Base-by-base conservation (phyloP, 2,329 filamentous ascomycete genomes). In the Colletotrichum aenigma region DNA sequence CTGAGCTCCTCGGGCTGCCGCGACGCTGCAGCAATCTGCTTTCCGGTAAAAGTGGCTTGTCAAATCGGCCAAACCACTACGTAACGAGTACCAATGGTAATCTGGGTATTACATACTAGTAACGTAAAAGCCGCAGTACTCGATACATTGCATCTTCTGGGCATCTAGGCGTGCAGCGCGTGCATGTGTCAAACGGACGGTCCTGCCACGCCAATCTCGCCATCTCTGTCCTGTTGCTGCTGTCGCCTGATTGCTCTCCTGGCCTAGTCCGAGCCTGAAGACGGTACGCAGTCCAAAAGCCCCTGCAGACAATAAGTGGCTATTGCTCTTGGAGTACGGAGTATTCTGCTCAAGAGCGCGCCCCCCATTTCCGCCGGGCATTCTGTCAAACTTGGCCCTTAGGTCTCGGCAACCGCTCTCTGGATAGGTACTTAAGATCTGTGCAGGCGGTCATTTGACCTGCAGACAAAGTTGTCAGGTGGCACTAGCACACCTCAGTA, bases 81-180 rank as follows among this genome's bases (percentile, higher is more conserved):
- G 71, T 74, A 71, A 32, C 66, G 26, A 71, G 60, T 74, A 74
- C 71, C 60, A 36, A 71, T 60, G 13, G 15, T 7, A 26, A 26
- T 15, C 9, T 15, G 16, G 16, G n/a, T 21, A 66, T 71, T 66
- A 74, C 71, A 74, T 71, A 66, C 24, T 60, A 16, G 28, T 18
- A 58, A 66, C 34, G 67, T 66, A 71, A 52, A 18, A 12, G 28
- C 24, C 15, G 15, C 30, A 16, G 71, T 74, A 71, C 67, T 34
- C 13, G 26, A 18, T 71, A 74, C 71, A 65, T 74, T 21, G 16
- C 30, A 15, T 48, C 15, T 26, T 70, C 43, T 56, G 43, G 65
- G 48, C 43, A 56, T 21, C 65, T 21, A n/a, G 48, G 36, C 65
- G 13, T 67, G 28, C 36, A 48, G 38, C 65, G 30, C 38, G 65